These are phyloP conservation scores for Byssothecium circinans DNA, from an alignment of 2,329 filamentous ascomycete genomes.

Conservation along the genomic window DNA sequence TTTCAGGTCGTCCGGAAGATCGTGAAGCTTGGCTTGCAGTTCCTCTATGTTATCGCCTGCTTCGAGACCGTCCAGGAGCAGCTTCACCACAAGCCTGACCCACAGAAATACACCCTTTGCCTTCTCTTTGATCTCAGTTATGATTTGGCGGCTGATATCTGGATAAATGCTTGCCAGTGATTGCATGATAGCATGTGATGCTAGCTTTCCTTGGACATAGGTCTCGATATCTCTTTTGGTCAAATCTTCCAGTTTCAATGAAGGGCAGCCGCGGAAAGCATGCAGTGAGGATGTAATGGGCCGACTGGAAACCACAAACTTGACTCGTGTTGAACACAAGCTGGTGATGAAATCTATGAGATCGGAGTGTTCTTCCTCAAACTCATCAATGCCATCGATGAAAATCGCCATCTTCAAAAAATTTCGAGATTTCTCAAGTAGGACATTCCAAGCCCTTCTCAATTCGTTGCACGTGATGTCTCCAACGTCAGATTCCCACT, in stretches of 20 bases:
- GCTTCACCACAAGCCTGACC: constrained; percentile 13
- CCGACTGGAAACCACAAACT: constrained; percentile 19
- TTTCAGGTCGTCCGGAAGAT: constrained; percentile 10
- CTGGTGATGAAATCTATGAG: background rate
- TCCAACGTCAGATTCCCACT: background rate
- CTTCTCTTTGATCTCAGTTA: constrained; percentile 4
- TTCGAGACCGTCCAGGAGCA: constrained; percentile 13
- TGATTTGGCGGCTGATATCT: background rate
- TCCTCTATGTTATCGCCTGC: constrained; percentile 12
- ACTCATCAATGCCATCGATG: constrained; percentile 25
- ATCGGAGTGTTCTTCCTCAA: constrained; percentile 7
- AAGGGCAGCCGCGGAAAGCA: constrained; percentile 11
- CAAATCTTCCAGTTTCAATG: constrained; percentile 11
- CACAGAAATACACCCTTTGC: constrained; percentile 17
- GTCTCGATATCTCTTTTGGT: constrained; percentile 12
- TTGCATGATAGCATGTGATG: constrained; percentile 1
- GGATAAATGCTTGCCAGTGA: background rate
- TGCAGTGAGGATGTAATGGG: constrained; percentile 13
- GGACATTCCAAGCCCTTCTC: constrained; percentile 2
- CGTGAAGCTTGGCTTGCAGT: constrained; percentile 6
- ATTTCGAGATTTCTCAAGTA: constrained; percentile 4
- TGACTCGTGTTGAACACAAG: constrained; percentile 5
- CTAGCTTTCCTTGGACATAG: constrained; percentile 5
- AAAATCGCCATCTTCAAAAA: constrained; percentile 16
- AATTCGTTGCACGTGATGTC: constrained; percentile 7